phyloP scores from a whole-genome alignment of 192 early-diverging fungal genomes.

The Pilaira anomala region DNA sequence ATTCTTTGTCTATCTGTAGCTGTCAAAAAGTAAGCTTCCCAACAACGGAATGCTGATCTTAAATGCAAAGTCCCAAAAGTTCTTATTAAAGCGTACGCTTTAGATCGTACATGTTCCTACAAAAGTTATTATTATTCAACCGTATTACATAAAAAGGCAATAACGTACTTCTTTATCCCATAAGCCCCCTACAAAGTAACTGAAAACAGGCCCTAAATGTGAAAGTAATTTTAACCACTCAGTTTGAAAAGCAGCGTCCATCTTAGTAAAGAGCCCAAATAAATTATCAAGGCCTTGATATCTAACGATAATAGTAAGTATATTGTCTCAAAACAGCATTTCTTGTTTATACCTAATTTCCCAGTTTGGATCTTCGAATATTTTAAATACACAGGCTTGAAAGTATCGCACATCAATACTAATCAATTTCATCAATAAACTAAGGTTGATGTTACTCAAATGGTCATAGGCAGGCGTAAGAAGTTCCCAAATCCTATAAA shows the following conservation, averaged over 20 bases:
- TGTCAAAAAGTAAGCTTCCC: constrained; percentile 52
- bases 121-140: not conserved
- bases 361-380: constrained; percentile 49
- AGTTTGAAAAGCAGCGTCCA: constrained; percentile 44
- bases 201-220: constrained; percentile 50
- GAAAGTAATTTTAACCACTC: constrained; percentile 36
- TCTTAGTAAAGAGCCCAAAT: constrained; percentile 54
- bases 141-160: not conserved
- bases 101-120: constrained; percentile 52
- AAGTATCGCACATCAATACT: constrained; percentile 38
- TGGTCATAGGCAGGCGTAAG: constrained; percentile 45
- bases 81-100: constrained; percentile 46
- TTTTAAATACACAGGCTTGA: constrained; percentile 40
- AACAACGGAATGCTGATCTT: constrained; percentile 49
- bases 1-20: constrained; percentile 38
- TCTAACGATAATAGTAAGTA: constrained; percentile 17
- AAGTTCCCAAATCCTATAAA: constrained; percentile 49
- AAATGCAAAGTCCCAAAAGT: constrained; percentile 47
- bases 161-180: constrained; percentile 52
- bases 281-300: constrained; percentile 52
- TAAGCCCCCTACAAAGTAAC: constrained; percentile 50
- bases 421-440: constrained; percentile 45
- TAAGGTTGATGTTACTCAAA: constrained; percentile 38
- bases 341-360: constrained; percentile 39
- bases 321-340: not conserved